Evolutionary conservation across 2,329 filamentous ascomycete species (phyloP), one percentile per base, ranked within the genome.

Genomic region (Phialophora macrospora): DNA sequence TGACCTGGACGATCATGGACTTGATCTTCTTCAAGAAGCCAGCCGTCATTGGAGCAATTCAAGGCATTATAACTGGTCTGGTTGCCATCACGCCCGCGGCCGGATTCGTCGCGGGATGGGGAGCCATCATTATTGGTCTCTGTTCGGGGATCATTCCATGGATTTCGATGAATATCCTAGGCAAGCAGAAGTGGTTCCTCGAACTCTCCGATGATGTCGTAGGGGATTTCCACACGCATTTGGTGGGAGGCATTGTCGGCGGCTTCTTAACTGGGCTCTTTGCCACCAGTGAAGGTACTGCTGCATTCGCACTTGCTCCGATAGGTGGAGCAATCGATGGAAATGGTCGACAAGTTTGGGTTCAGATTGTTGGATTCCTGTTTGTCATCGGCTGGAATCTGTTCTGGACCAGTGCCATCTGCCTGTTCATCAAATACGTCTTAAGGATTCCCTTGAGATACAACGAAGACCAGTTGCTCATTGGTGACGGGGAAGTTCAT

Each of bases 221-320:
- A 49, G 83, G 81, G 65, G 77, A 81, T 44, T 78, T 80, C 60
- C 79, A 84, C 72, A 84, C 81, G 0, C 81, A 84, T 72, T 77
- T 79, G 71, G 78, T 84, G 2, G 81, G 80, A 12, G 81, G 80
- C 14, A 17, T 87, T 71, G 80, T 80, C 2, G 79, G 82, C 34
- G 86, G 88, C 77, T 77, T 87, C 62, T 79, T 88, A 55, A 85
- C 88, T 74, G 87, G 87, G 64, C 72, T 89, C 2, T 87, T 87
- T 2, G 88, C 86, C 85, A 87, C 87, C 28, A 83, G 88, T 72
- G 79, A 82, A 57, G 82, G 82, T 17, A 80, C 76, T 59, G 78
- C 78, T 0, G 80, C 81, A 0, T 84, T 84, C 66, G 81, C 77
- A 22, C 66, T 80, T 38, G 76, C 78, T 2, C 81, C 79, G 58